phyloP scores from a whole-genome alignment of 352 stramenopile species.

The Phytophthora crassamura region DNA sequence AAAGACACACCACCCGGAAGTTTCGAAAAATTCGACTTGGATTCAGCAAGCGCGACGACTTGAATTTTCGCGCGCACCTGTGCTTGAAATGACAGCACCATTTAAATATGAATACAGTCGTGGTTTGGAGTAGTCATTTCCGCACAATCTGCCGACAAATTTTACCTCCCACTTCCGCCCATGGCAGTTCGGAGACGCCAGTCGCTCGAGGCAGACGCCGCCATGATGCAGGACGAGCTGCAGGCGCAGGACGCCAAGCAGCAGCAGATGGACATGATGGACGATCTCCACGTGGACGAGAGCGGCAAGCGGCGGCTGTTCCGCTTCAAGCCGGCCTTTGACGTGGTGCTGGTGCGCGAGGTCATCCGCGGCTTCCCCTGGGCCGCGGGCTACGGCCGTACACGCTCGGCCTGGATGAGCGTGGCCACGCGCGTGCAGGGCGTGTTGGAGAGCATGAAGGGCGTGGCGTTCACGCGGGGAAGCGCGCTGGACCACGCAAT shows the following conservation, averaged over 20 bases:
- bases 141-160: background rate
- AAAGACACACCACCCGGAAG: too few species aligned
- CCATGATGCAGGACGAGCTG: constrained; percentile 23
- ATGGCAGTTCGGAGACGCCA: constrained; percentile 30
- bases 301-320: constrained; percentile 45
- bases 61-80: constrained; percentile 21
- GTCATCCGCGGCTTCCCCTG: constrained; percentile 52
- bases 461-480: constrained; percentile 27
- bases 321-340: constrained; percentile 46
- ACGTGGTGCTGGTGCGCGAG: constrained; percentile 47
- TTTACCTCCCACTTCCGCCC: background rate
- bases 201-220: constrained; percentile 25
- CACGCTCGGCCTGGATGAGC: constrained; percentile 45
- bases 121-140: background rate
- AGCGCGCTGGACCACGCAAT: constrained; percentile 42
- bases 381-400: constrained; percentile 49
- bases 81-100: background rate
- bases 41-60: too few species aligned
- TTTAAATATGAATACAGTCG: too few species aligned
- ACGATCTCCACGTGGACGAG: constrained; percentile 31
- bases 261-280: constrained; percentile 30
- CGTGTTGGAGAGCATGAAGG: constrained; percentile 32
- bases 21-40: too few species aligned
- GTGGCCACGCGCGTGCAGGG: constrained; percentile 41
- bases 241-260: constrained; percentile 24